Percentiles rank a stretch among this genome's conserved stretches.
phyloP scores from a whole-genome alignment of 352 stramenopile genomes.

The Pythium dissotocum region DNA sequence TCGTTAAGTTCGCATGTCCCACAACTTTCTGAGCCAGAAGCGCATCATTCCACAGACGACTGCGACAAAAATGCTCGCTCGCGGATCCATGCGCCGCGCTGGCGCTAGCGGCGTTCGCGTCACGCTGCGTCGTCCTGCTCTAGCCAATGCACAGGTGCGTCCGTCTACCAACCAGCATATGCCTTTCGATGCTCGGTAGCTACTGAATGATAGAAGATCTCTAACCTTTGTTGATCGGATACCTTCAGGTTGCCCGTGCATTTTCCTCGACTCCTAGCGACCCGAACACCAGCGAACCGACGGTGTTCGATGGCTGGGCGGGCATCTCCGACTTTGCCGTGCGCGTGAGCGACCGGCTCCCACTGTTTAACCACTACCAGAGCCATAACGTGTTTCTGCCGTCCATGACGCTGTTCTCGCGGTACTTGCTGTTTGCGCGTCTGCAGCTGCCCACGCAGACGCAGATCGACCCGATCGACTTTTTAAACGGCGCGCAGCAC shows the following conservation, averaged over 20 bases:
- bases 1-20: neutral
- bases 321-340: conserved; percentile 22
- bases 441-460: conserved; percentile 32
- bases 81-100: neutral
- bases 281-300: conserved; percentile 7
- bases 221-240: neutral
- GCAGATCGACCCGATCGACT: conserved; percentile 31
- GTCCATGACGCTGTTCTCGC: conserved; percentile 21
- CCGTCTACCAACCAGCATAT: neutral
- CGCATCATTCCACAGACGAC: neutral
- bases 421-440: conserved; percentile 28
- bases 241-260: neutral
- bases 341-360: conserved; percentile 29
- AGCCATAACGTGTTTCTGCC: conserved; percentile 31
- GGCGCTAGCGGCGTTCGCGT: neutral
- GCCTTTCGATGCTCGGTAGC: neutral
- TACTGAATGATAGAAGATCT: neutral
- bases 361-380: conserved; percentile 38
- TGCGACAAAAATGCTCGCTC: neutral
- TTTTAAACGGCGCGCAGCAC: conserved; percentile 31
- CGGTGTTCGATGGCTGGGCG: conserved; percentile 24
- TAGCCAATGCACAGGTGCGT: neutral
- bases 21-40: neutral
- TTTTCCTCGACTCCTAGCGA: conserved; percentile 8
- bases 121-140: neutral